A percentile compares a stretch with the other conserved stretches of the same genome.
Evolutionary conservation across 2,329 filamentous ascomycete genomes (phyloP).

Genomic region (Ascochyta koolunga): DNA sequence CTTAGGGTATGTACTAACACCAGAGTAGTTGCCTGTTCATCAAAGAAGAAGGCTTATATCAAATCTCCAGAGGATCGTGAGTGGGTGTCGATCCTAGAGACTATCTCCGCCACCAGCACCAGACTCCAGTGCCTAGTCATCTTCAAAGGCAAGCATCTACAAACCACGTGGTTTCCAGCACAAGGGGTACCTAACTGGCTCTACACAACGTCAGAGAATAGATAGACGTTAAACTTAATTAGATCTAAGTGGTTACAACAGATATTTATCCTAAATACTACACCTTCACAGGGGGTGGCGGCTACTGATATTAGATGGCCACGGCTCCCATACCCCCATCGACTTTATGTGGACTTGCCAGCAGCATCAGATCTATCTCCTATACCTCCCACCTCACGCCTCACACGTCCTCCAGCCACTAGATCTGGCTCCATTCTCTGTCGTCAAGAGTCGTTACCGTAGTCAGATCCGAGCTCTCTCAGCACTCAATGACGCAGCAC

Average conservation of each 20-base stretch:
- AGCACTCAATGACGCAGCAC: no score
- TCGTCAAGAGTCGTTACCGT: no score
- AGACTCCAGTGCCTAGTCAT: constrained; percentile 16
- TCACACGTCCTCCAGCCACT: no score
- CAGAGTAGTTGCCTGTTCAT: constrained; percentile 5
- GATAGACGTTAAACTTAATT: constrained; percentile 17
- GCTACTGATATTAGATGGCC: neutral
- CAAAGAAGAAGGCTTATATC: constrained; percentile 23
- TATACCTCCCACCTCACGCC: no score
- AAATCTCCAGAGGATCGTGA: constrained; percentile 24
- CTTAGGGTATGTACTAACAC: constrained; percentile 20
- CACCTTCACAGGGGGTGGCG: neutral
- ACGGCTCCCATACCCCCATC: neutral
- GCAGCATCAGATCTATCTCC: no score
- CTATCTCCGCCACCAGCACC: constrained; percentile 7
- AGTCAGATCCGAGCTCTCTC: no score
- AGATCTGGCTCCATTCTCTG: no score
- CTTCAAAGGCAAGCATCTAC: constrained; percentile 23
- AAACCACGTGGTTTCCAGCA: constrained; percentile 23
- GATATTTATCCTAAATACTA: constrained; percentile 1
- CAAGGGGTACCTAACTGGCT: constrained; percentile 11
- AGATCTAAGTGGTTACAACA: constrained; percentile 3
- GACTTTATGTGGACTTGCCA: neutral
- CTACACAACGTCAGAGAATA: constrained; percentile 17
- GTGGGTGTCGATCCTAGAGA: constrained; percentile 23